Conservation (phyloP, 768 basidiomycete species). For the Lentinula detonsa region DNA sequence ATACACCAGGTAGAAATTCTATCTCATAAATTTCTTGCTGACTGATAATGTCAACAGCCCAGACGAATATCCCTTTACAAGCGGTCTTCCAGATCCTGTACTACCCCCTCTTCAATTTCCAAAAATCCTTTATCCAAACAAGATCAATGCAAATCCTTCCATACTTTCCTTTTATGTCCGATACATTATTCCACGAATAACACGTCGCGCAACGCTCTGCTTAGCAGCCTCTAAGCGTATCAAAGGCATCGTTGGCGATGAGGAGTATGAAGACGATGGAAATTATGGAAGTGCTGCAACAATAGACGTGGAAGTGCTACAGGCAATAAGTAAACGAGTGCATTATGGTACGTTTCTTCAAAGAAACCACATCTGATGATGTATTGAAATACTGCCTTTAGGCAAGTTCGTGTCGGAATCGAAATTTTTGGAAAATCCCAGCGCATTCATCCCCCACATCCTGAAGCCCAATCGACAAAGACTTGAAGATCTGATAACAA, state of each 20-base stretch:
- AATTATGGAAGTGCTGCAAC: conserved; percentile 97
- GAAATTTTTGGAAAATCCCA: conserved; percentile 85
- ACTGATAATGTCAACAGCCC: conserved; percentile 47
- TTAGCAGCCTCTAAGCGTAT: conserved; percentile 63
- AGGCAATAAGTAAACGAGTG: conserved; percentile 95
- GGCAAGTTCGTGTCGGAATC: conserved; percentile 99
- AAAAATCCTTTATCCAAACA: conserved; percentile 69
- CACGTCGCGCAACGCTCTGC: conserved; percentile 60
- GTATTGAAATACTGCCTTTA: conserved; percentile 23
- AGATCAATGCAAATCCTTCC: conserved; percentile 78
- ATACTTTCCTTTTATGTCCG: conserved; percentile 89
- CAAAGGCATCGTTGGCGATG: conserved; percentile 58
- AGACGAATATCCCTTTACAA: conserved; percentile 95
- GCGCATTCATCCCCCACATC: conserved; percentile 91
- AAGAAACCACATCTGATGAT: neutral
- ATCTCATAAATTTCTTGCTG: neutral
- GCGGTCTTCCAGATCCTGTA: conserved; percentile 75
- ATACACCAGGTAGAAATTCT: conserved; percentile 70
- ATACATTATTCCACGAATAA: conserved; percentile 86
- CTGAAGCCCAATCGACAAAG: conserved; percentile 67
- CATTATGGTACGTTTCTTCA: conserved; percentile 74
- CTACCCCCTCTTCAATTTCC: conserved; percentile 72
- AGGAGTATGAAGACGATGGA: conserved; percentile 85
- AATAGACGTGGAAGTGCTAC: conserved; percentile 93
- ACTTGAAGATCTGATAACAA: conserved; percentile 88